Percentiles rank a stretch among this genome's conserved stretches.
These are phyloP conservation scores for Colletotrichum plurivorum DNA, from an alignment of 2,329 filamentous ascomycete species.

Conservation along the genomic window DNA sequence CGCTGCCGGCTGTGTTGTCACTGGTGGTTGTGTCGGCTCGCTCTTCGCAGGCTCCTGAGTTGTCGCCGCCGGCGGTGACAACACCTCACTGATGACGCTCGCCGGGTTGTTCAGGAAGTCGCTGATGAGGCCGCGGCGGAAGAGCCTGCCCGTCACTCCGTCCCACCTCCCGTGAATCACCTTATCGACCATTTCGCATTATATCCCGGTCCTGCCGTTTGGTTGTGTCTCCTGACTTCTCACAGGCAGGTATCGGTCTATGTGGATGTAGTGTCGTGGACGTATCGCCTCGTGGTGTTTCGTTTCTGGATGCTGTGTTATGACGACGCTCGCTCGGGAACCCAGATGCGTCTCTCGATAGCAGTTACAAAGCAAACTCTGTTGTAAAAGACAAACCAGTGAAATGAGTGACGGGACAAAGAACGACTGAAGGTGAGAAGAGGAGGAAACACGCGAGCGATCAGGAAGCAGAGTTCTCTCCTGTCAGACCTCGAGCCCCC, in stretches of 20 bases:
- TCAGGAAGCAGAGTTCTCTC: slow-evolving; percentile 7
- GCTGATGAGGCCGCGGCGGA: slow-evolving; percentile 20
- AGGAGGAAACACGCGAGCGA: background rate
- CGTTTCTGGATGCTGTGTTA: background rate
- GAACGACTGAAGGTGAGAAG: background rate
- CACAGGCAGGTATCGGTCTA: no score
- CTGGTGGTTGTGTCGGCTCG: slow-evolving; percentile 15
- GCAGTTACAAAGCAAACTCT: background rate
- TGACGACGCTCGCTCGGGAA: slow-evolving; percentile 11
- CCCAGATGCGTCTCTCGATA: slow-evolving; percentile 4
- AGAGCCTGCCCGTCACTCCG: slow-evolving; percentile 3
- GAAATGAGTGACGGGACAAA: slow-evolving; percentile 25
- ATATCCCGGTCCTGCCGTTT: slow-evolving; percentile 18
- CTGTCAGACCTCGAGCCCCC: background rate
- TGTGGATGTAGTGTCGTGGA: background rate
- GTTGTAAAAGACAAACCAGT: background rate
- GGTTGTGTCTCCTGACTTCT: background rate
- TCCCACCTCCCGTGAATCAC: slow-evolving; percentile 20
- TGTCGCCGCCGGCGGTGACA: slow-evolving; percentile 36
- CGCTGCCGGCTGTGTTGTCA: slow-evolving; percentile 15
- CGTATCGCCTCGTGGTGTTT: background rate
- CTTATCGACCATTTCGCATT: slow-evolving; percentile 33
- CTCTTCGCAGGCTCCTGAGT: background rate
- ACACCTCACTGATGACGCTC: slow-evolving; percentile 21
- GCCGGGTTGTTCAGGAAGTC: slow-evolving; percentile 24